These are phyloP conservation scores for Cryphonectria naterciae DNA, from an alignment of 2,329 filamentous ascomycete genomes.

Conservation along the genomic window DNA sequence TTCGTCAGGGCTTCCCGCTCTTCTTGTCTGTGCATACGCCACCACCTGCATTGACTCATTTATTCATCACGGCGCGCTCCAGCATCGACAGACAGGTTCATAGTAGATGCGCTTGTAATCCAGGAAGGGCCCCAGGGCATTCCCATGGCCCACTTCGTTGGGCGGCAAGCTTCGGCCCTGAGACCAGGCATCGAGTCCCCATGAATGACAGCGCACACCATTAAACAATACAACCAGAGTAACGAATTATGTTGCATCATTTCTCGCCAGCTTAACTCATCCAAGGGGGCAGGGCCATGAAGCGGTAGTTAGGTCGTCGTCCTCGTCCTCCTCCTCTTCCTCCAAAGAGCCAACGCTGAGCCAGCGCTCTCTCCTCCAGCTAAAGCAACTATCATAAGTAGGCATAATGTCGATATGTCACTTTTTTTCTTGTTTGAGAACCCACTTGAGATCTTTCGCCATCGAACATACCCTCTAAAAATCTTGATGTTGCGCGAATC, in stretches of 20 bases:
- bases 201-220: conserved; percentile 7
- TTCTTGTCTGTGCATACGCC: conserved; percentile 3
- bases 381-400: neutral
- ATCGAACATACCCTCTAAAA: conserved; percentile 19
- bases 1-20: conserved; percentile 14
- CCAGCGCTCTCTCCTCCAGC: neutral
- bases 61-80: conserved; percentile 5
- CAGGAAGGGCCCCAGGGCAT: neutral
- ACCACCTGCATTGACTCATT: neutral
- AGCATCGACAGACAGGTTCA: conserved; percentile 10
- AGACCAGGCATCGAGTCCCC: neutral
- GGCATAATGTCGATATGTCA: conserved; percentile 19
- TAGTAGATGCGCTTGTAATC: neutral
- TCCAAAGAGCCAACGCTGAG: neutral
- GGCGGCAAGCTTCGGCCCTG: conserved; percentile 17
- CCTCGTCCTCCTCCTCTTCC: conserved; percentile 2
- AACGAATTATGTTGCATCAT: neutral
- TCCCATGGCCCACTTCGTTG: neutral
- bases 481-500: conserved; percentile 16
- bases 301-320: neutral
- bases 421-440: neutral
- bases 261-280: neutral
- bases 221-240: neutral
- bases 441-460: neutral
- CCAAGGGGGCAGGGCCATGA: neutral